Percentiles rank a stretch among this genome's conserved stretches.
These are phyloP conservation scores for Rhizopogon vulgaris DNA, from an alignment of 768 basidiomycete genomes.

Conservation along the genomic window DNA sequence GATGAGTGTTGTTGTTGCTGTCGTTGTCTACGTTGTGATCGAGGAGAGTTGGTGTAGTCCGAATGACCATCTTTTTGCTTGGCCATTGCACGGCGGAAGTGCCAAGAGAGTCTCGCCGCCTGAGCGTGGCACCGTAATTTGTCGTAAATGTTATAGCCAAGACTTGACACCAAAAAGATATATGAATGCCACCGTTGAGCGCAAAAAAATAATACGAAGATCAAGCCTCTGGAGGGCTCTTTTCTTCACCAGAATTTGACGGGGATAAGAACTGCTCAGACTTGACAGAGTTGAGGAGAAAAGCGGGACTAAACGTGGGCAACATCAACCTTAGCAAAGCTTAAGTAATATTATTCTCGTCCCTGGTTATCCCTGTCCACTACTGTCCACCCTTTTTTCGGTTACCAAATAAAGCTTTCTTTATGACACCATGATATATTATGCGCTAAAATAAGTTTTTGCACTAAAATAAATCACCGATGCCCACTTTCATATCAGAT, in stretches of 20 bases:
- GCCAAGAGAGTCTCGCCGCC: conserved; percentile 30
- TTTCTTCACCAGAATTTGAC: neutral
- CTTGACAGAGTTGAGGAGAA: conserved; percentile 1
- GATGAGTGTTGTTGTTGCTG: conserved; percentile 8
- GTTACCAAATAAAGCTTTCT: neutral
- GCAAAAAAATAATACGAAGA: neutral
- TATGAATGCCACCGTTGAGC: conserved; percentile 5
- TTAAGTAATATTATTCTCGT: conserved; percentile 18
- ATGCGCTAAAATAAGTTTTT: neutral
- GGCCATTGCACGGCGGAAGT: conserved; percentile 41
- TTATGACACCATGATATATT: neutral
- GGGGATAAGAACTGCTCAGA: neutral
- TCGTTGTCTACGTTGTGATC: conserved; percentile 11
- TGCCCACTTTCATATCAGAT: neutral
- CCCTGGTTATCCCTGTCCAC: neutral
- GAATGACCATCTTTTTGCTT: conserved; percentile 40
- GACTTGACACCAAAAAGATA: conserved; percentile 12
- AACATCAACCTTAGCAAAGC: conserved; percentile 7
- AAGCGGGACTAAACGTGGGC: conserved; percentile 7
- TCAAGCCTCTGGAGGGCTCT: neutral
- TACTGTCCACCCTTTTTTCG: neutral
- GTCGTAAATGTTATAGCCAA: conserved; percentile 1
- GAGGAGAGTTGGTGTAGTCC: conserved; percentile 10
- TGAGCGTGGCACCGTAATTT: conserved; percentile 23
- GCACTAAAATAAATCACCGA: neutral